phyloP scores from a whole-genome alignment of 2,329 filamentous ascomycete species.

The Fusarium pseudonygamai region DNA sequence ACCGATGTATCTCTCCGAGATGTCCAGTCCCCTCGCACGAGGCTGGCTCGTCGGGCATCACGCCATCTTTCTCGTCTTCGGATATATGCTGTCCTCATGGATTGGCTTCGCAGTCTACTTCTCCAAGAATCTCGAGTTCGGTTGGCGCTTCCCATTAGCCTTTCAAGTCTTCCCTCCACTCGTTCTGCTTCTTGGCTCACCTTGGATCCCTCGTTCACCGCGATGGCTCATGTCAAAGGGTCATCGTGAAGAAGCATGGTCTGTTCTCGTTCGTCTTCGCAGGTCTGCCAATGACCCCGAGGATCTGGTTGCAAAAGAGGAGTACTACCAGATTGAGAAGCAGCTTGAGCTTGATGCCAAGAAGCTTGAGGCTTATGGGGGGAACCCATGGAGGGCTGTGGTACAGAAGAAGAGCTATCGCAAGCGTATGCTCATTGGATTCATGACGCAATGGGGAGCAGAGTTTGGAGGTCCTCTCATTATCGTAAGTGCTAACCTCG shows the following conservation, averaged over 20 bases:
- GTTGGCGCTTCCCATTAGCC: conserved; percentile 56
- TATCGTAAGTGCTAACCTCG: conserved; percentile 50
- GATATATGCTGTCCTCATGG: conserved; percentile 54
- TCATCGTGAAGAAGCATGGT: conserved; percentile 55
- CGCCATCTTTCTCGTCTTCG: conserved; percentile 57
- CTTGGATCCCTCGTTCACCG: conserved; percentile 54
- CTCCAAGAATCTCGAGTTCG: conserved; percentile 46
- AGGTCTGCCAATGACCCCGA: conserved; percentile 43
- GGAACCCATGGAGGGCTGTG: conserved; percentile 55
- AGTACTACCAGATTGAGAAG: conserved; percentile 57
- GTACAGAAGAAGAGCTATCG: conserved; percentile 58
- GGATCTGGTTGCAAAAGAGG: conserved; percentile 55
- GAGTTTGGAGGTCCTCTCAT: conserved; percentile 63
- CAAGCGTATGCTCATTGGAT: conserved; percentile 61
- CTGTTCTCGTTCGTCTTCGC: conserved; percentile 51
- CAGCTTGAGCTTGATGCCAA: conserved; percentile 55
- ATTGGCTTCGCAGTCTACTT: conserved; percentile 50
- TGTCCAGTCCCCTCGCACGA: conserved; percentile 52
- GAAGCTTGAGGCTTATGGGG: conserved; percentile 51
- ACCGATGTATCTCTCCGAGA: conserved; percentile 49
- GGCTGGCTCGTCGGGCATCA: conserved; percentile 61
- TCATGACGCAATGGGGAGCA: conserved; percentile 62
- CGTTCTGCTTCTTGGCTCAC: conserved; percentile 48
- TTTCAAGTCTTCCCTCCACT: conserved; percentile 53
- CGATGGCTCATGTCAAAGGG: conserved; percentile 61